Evolutionary conservation across 2,329 filamentous ascomycete genomes (phyloP), one percentile per base, ranked within the genome.

Genomic region (Uncinocarpus reesii): DNA sequence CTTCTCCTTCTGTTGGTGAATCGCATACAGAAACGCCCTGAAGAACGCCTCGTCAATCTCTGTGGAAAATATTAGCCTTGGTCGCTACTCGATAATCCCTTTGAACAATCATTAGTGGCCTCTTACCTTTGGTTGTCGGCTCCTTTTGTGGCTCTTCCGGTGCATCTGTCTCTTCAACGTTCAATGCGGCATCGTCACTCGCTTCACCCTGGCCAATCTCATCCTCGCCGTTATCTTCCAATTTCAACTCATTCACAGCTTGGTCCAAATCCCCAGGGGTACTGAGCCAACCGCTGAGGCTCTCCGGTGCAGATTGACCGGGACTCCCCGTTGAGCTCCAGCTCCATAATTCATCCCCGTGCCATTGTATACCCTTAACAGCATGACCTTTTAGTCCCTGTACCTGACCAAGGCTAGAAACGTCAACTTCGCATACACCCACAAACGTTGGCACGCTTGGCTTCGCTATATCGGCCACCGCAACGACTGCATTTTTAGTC

Each of bases 21-120:
- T 63, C 8, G 78, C 76, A 54, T 77, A 84, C 2, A 84, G 55
- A 58, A 83, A 80, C 0, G 81, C 81, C 40, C 79, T 73, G 43
- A 72, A 69, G 60, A 84, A 84, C 1, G 78, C 78, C 31, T 77
- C 72, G 47, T 84, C 81, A 52, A 84, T 80, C 63, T 84, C 81
- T 79, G 51, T n/a, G 52, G 26, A n/a, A n/a, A 15, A 34, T 18
- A 24, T 48, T 38, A 45, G 7, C 38, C 13, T 29, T n/a, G 7
- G 2, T 21, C 13, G 23, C n/a, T 6, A n/a, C n/a, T 15, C 8
- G 36, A n/a, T n/a, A n/a, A n/a, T n/a, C n/a, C n/a, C n/a, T n/a
- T n/a, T n/a, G n/a, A n/a, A n/a, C n/a, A n/a, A n/a, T n/a, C n/a
- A n/a, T n/a, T n/a, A n/a, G n/a, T n/a, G n/a, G n/a, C n/a, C n/a